Conservation (phyloP, 164 flowering plant species). For the Macadamia integrifolia region DNA sequence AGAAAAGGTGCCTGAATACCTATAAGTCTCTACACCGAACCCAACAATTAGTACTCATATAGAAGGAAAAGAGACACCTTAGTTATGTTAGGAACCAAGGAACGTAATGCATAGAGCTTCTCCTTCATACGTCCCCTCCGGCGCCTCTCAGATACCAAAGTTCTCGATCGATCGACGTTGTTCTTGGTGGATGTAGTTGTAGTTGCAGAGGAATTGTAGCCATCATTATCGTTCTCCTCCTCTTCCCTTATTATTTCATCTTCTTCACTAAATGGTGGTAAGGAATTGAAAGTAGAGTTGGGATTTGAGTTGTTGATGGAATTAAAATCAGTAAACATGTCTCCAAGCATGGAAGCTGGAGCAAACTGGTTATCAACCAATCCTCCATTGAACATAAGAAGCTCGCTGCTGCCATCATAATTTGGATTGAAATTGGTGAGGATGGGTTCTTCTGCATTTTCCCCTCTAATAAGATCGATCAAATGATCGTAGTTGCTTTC, state of each 20-base stretch:
- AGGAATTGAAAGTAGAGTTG: slow-evolving; percentile 3
- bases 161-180: slow-evolving; percentile 47
- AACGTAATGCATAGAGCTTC: slow-evolving; percentile 69
- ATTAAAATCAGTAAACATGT: slow-evolving; percentile 13
- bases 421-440: slow-evolving; percentile 3
- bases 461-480: slow-evolving; percentile 12
- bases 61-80: slow-evolving; percentile 38
- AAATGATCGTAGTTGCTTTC: slow-evolving; percentile 16
- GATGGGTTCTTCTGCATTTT: slow-evolving; percentile 4
- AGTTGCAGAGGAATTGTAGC: slow-evolving; percentile 43
- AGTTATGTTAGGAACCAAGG: slow-evolving; percentile 85
- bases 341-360: not conserved
- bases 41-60: too few relatives aligned
- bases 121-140: slow-evolving; percentile 88
- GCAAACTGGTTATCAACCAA: slow-evolving; percentile 1
- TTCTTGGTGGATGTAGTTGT: slow-evolving; percentile 23
- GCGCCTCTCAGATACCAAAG: slow-evolving; percentile 59
- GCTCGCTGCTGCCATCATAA: slow-evolving; percentile 6
- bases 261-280: slow-evolving; percentile 19
- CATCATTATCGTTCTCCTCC: slow-evolving; percentile 16
- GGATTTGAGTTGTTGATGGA: slow-evolving; percentile 14
- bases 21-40: too few relatives aligned
- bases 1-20: too few relatives aligned
- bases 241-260: slow-evolving; percentile 14
- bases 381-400: slow-evolving; percentile 9